Evolutionary conservation across 2,329 filamentous ascomycete genomes (phyloP).

Genomic region (Penicillium paneum): DNA sequence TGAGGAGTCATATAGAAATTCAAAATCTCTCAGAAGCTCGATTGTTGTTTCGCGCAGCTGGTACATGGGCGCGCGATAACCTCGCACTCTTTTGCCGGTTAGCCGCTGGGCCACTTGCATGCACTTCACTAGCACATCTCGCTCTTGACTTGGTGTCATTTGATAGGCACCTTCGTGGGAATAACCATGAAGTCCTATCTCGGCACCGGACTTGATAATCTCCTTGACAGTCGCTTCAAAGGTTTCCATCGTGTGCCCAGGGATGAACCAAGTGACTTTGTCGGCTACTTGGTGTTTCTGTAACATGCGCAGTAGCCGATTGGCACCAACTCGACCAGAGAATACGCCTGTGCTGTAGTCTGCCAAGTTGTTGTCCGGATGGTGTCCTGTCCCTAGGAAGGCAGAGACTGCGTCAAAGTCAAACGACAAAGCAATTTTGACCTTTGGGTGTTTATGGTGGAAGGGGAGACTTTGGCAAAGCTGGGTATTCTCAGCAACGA

Average conservation of each 20-base stretch:
- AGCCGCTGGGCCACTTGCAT: background rate
- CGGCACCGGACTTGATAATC: background rate
- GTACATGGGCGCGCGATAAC: background rate
- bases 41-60: background rate
- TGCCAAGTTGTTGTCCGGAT: background rate
- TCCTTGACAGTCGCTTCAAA: background rate
- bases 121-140: background rate
- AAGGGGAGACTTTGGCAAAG: background rate
- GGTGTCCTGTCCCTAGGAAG: background rate
- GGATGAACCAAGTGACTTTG: background rate
- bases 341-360: background rate
- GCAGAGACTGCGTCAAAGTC: background rate
- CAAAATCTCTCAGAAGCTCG: background rate
- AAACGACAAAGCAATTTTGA: background rate
- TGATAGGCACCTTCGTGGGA: background rate
- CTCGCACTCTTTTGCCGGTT: background rate
- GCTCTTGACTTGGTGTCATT: background rate
- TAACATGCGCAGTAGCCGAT: background rate
- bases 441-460: background rate
- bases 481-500: background rate
- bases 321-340: background rate
- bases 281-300: background rate
- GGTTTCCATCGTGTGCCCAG: background rate
- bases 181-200: background rate
- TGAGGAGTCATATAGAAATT: background rate